phyloP scores from a whole-genome alignment of 139 green algal genomes.

The Ulvella scutata region DNA sequence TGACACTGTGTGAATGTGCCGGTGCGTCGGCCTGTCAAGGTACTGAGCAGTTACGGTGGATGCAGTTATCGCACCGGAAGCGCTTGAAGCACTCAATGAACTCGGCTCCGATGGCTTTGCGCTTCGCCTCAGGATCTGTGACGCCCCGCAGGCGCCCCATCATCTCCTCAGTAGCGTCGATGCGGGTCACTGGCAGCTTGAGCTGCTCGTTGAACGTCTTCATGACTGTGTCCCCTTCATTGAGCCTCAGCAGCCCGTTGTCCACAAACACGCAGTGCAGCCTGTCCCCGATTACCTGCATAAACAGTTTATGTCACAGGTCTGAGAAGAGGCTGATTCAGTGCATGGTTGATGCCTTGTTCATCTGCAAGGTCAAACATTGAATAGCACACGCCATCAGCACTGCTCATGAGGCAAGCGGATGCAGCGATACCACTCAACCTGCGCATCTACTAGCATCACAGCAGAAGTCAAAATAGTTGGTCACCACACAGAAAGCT shows the following conservation, averaged over 20 bases:
- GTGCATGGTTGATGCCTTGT: too few species aligned
- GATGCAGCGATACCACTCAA: too few species aligned
- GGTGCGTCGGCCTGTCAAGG: too few species aligned
- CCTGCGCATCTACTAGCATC: too few species aligned
- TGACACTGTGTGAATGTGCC: too few species aligned
- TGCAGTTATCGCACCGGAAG: not conserved
- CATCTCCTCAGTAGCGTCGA: constrained; percentile 54
- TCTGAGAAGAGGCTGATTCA: too few species aligned
- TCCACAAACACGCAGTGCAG: constrained; percentile 99
- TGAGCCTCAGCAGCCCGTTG: constrained; percentile 88
- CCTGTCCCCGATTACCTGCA: constrained; percentile 72
- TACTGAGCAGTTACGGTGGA: too few species aligned
- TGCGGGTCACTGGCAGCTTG: constrained; percentile 86
- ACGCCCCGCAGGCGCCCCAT: constrained; percentile 49
- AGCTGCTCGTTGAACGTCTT: constrained; percentile 89
- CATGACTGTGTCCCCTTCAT: constrained; percentile 90
- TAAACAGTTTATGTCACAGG: too few species aligned
- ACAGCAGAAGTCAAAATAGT: too few species aligned
- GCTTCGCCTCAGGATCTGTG: constrained; percentile 89
- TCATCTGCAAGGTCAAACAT: too few species aligned
- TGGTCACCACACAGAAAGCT: not conserved
- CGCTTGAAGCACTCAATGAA: constrained; percentile 65
- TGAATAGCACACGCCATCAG: too few species aligned
- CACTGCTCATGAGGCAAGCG: too few species aligned
- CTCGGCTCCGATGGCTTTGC: constrained; percentile 88